These are phyloP conservation scores for Microsporum ferrugineum DNA, from an alignment of 2,329 filamentous ascomycete species.

Conservation along the genomic window DNA sequence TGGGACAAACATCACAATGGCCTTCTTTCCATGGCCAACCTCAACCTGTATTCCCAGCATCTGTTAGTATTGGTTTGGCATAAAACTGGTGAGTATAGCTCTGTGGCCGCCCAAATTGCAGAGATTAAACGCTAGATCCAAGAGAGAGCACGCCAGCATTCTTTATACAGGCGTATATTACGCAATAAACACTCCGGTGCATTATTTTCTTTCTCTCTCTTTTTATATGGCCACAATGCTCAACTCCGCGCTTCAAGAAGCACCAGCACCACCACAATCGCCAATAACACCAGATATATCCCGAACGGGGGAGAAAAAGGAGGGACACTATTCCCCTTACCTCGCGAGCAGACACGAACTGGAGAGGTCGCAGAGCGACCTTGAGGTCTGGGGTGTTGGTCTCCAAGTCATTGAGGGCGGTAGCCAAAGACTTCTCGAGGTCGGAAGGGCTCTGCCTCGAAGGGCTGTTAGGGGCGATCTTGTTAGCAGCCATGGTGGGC, in stretches of 20 bases:
- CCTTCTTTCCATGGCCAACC: slow-evolving; percentile 99
- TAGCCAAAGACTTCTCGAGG: slow-evolving; percentile 93
- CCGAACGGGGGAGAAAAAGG: background rate
- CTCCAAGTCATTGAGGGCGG: slow-evolving; percentile 97
- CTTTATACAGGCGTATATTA: background rate
- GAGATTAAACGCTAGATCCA: background rate
- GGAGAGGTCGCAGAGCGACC: slow-evolving; percentile 88
- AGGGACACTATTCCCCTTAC: slow-evolving; percentile 48
- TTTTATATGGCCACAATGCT: background rate
- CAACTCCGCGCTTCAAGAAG: background rate
- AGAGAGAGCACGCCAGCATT: background rate
- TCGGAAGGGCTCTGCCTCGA: slow-evolving; percentile 93
- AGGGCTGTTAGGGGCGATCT: slow-evolving; percentile 95
- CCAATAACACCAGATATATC: slow-evolving; percentile 1
- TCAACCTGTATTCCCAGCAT: slow-evolving; percentile 58
- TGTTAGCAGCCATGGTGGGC: slow-evolving; percentile 63
- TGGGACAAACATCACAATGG: slow-evolving; percentile 99
- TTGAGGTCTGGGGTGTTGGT: slow-evolving; percentile 98
- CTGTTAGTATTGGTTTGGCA: background rate
- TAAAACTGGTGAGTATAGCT: background rate
- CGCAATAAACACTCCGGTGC: background rate
- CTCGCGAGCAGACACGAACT: slow-evolving; percentile 98
- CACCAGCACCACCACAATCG: background rate
- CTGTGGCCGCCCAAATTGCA: background rate
- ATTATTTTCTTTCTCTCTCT: background rate